A percentile compares a stretch with the other conserved stretches of the same genome.
These are phyloP conservation scores for Phytopythium ostracodes DNA, from an alignment of 352 stramenopile genomes.

Conservation along the genomic window DNA sequence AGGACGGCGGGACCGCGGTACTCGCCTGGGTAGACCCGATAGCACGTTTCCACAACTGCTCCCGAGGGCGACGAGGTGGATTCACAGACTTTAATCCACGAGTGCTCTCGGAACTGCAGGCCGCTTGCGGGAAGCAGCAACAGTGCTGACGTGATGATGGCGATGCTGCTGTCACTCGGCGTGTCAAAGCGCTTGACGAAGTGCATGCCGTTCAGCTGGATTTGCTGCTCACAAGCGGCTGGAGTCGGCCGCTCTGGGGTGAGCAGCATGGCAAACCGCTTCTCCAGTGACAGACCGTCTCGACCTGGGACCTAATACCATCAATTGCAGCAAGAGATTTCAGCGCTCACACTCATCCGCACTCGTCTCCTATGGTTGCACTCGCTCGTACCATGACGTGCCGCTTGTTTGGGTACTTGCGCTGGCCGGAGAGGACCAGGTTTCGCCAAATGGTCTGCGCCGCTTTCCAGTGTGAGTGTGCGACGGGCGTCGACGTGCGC, in stretches of 20 bases:
- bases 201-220: neutral
- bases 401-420: neutral
- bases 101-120: neutral
- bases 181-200: slow-evolving; percentile 2
- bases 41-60: neutral
- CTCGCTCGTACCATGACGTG: slow-evolving; percentile 11
- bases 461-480: slow-evolving; percentile 4
- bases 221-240: neutral
- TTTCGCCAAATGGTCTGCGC: slow-evolving; percentile 17
- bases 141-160: neutral
- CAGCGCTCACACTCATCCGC: no score
- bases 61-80: neutral
- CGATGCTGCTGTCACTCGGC: neutral
- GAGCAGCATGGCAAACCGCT: neutral
- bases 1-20: neutral
- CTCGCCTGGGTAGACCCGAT: neutral
- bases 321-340: neutral
- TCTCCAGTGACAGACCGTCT: neutral
- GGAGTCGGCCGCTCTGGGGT: neutral
- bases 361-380: no score
- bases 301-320: neutral
- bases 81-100: neutral
- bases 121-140: neutral
- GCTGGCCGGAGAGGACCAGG: neutral
- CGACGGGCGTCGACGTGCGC: slow-evolving; percentile 17